Evolutionary conservation across 1,284 basidiomycete genomes (phyloP).

Genomic region (Rhodotorula sp.): DNA sequence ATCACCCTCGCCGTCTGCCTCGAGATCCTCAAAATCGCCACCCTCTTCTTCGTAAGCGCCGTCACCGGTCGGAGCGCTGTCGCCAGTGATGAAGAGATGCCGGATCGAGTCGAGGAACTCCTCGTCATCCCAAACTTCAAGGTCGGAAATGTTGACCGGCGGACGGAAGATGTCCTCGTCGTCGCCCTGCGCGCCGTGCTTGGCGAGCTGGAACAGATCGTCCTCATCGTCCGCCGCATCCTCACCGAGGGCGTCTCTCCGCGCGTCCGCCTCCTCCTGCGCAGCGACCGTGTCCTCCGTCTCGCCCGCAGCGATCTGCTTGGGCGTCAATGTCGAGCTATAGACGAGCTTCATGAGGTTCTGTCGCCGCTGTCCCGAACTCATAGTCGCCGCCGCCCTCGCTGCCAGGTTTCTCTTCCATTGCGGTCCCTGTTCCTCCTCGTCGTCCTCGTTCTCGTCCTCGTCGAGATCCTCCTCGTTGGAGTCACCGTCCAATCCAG

Average conservation of each 20-base stretch:
- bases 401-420: conserved; percentile 76
- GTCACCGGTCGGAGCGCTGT: conserved; percentile 42
- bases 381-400: conserved; percentile 59
- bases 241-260: conserved; percentile 44
- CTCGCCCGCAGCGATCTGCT: conserved; percentile 63
- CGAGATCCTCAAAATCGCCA: conserved; percentile 56
- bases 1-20: conserved; percentile 46
- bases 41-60: conserved; percentile 54
- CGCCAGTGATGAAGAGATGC: conserved; percentile 85
- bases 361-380: conserved; percentile 55
- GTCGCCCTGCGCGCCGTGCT: conserved; percentile 54
- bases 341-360: conserved; percentile 90
- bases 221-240: conserved; percentile 43
- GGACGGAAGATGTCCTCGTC: conserved; percentile 54
- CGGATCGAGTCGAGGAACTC: conserved; percentile 81
- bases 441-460: conserved; percentile 44
- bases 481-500: conserved; percentile 43
- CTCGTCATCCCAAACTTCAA: conserved; percentile 80
- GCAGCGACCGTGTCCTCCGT: conserved; percentile 41
- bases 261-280: conserved; percentile 41
- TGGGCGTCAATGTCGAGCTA: conserved; percentile 63
- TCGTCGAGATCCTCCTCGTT: conserved; percentile 41
- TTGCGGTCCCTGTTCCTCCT: conserved; percentile 54
- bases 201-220: conserved; percentile 46
- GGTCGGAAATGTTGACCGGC: conserved; percentile 47